Base-by-base conservation (phyloP, 164 flowering plant genomes). In the Aristolochia californica region DNA sequence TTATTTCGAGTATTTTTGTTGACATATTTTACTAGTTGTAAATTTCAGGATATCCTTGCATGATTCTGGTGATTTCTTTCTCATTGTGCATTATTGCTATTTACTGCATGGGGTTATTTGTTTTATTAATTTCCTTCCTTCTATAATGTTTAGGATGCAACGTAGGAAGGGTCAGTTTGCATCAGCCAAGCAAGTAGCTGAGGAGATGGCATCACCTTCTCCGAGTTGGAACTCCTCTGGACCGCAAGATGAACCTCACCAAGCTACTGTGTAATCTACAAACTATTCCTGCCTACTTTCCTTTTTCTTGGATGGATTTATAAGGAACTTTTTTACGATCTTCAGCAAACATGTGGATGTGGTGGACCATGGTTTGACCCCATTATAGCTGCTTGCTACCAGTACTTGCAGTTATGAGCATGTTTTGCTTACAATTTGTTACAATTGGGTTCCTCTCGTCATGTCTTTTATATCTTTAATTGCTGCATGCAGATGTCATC, bases 141-240 rank as follows among this genome's bases (percentile, higher is more conserved):
- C 10, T 57, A 15, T 16, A 9, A 11, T n/a, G n/a, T n/a, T n/a
- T 50, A 66, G 69, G 63, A 66, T 66, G 69, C 69, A 60, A 23
- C 64, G 69, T 25, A 55, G 49, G 20, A 66, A 66, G 28, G 69
- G 69, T 40, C 69, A 66, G 56, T 66, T 66, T 50, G 57, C 61
- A 47, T 60, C 69, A 17, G 45, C 63, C 4, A 61, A 64, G 24
- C 52, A 24, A 43, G n/a, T 14, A 11, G 25, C 57, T 11, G 64
- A 61, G 34, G 64, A 56, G 13, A 48, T 25, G 38, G 28, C 53
- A 57, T 56, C 66, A 27, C 45, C 61, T 55, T 45, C 53, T n/a
- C 34, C 44, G 16, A 43, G 38, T 50, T 57, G 47, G 56, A 55
- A 63, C 23, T 23, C 61, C 43, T 11, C 24, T 23, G 40, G 21